phyloP scores from a whole-genome alignment of 2,329 filamentous ascomycete species.

The Botrytis sinoallii region DNA sequence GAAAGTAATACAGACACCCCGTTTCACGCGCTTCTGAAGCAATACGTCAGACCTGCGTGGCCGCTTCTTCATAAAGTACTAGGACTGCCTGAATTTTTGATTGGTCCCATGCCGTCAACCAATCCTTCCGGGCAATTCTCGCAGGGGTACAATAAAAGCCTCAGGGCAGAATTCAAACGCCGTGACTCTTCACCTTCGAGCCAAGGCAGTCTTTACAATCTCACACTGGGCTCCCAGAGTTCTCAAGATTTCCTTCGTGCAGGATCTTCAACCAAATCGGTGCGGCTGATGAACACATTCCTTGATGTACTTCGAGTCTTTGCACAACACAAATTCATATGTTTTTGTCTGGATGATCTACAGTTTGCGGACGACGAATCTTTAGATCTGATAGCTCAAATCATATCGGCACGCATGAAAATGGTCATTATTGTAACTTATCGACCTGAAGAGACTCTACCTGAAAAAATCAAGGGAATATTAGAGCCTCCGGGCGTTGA shows the following conservation, averaged over 20 bases:
- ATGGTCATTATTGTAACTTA: slow-evolving; percentile 73
- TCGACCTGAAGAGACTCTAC: slow-evolving; percentile 61
- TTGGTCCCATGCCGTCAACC: slow-evolving; percentile 41
- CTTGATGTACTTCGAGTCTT: slow-evolving; percentile 81
- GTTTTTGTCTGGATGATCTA: slow-evolving; percentile 73
- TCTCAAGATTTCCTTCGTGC: slow-evolving; percentile 60
- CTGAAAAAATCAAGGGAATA: slow-evolving; percentile 53
- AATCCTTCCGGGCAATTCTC: slow-evolving; percentile 24
- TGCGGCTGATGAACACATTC: slow-evolving; percentile 82
- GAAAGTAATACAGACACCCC: slow-evolving; percentile 63
- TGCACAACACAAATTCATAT: slow-evolving; percentile 80
- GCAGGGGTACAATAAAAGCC: slow-evolving; percentile 34
- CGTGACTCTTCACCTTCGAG: slow-evolving; percentile 35
- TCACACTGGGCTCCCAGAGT: slow-evolving; percentile 45
- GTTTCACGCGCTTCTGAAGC: slow-evolving; percentile 59
- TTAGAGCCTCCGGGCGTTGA: slow-evolving; percentile 54
- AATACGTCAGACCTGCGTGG: slow-evolving; percentile 63
- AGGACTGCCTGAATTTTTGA: slow-evolving; percentile 66
- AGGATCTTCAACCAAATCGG: slow-evolving; percentile 58
- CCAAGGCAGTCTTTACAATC: slow-evolving; percentile 25
- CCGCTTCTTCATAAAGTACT: slow-evolving; percentile 60
- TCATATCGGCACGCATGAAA: slow-evolving; percentile 73
- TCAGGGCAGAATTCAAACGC: slow-evolving; percentile 30
- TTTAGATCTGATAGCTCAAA: slow-evolving; percentile 76
- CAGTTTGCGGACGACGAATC: slow-evolving; percentile 90